These are phyloP conservation scores for Omphalotus olearius DNA, from an alignment of 1,284 basidiomycete genomes.

Conservation along the genomic window DNA sequence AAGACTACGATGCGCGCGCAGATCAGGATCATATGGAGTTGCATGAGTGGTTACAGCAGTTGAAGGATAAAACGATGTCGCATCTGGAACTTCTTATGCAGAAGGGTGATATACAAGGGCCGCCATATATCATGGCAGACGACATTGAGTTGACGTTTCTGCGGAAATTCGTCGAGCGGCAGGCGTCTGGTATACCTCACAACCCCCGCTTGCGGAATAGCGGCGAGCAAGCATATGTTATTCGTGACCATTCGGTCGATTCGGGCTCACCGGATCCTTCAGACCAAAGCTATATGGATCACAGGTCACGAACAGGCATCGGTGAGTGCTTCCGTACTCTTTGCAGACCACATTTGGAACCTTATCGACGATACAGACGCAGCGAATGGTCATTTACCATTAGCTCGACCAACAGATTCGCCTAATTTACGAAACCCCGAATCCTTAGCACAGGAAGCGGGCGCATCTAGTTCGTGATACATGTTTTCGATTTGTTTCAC, in stretches of 20 bases:
- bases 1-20: slow-evolving; percentile 76
- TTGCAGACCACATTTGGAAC: neutral
- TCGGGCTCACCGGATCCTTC: slow-evolving; percentile 18
- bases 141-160: slow-evolving; percentile 71
- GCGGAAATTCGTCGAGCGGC: slow-evolving; percentile 74
- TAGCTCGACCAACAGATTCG: slow-evolving; percentile 16
- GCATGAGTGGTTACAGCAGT: slow-evolving; percentile 78
- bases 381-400: slow-evolving; percentile 3
- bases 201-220: slow-evolving; percentile 68
- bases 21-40: slow-evolving; percentile 84
- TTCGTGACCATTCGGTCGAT: slow-evolving; percentile 18
- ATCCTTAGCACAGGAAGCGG: slow-evolving; percentile 17
- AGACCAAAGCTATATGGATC: slow-evolving; percentile 17
- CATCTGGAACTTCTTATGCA: slow-evolving; percentile 80
- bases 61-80: slow-evolving; percentile 82
- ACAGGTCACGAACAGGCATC: slow-evolving; percentile 12
- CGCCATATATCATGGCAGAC: slow-evolving; percentile 75
- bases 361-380: slow-evolving; percentile 1
- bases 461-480: slow-evolving; percentile 35
- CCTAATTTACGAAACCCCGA: slow-evolving; percentile 16
- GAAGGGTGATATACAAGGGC: slow-evolving; percentile 77
- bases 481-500: slow-evolving; percentile 3
- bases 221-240: slow-evolving; percentile 17
- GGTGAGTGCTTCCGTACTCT: slow-evolving; percentile 10
- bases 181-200: slow-evolving; percentile 64